A percentile compares a stretch with the other conserved stretches of the same genome.
phyloP scores from a whole-genome alignment of 805 yeast genomes.

The Sugiyamaella chiloensis region DNA sequence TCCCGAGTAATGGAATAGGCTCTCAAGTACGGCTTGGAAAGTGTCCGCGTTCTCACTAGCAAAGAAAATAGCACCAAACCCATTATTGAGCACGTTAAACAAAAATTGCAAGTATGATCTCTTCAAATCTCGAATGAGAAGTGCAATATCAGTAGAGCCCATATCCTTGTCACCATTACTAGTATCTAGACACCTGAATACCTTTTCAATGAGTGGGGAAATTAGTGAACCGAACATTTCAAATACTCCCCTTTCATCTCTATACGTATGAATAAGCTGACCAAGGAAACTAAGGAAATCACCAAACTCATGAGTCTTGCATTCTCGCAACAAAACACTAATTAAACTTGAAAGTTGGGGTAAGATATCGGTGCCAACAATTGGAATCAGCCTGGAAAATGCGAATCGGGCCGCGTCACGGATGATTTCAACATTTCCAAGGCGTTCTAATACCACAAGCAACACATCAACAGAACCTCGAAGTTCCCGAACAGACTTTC shows the following conservation, averaged over 20 bases:
- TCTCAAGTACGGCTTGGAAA: conserved; percentile 58
- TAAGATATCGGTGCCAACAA: conserved; percentile 53
- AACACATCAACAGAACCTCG: conserved; percentile 76
- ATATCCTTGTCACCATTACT: conserved; percentile 29
- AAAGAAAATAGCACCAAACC: conserved; percentile 72
- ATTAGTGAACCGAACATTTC: conserved; percentile 69
- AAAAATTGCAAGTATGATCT: conserved; percentile 68
- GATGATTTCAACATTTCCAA: conserved; percentile 61
- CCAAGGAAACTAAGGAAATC: conserved; percentile 85
- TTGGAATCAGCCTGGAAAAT: conserved; percentile 79
- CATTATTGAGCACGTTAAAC: conserved; percentile 69
- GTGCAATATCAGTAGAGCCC: conserved; percentile 55
- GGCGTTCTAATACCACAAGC: conserved; percentile 74
- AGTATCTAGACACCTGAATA: conserved; percentile 47
- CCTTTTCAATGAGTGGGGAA: conserved; percentile 68
- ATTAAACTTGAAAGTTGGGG: conserved; percentile 66
- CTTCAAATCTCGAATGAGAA: conserved; percentile 65
- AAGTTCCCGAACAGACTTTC: conserved; percentile 44
- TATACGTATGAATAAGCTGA: conserved; percentile 78
- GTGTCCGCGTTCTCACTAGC: conserved; percentile 58
- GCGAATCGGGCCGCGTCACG: conserved; percentile 86
- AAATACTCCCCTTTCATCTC: conserved; percentile 63
- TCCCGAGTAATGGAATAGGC: conserved; percentile 62
- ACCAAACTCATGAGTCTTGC: conserved; percentile 62
- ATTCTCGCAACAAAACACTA: conserved; percentile 57